A percentile compares a stretch with the other conserved stretches of the same genome.
phyloP scores from a whole-genome alignment of 2,329 filamentous ascomycete species.

The Alternaria dauci region DNA sequence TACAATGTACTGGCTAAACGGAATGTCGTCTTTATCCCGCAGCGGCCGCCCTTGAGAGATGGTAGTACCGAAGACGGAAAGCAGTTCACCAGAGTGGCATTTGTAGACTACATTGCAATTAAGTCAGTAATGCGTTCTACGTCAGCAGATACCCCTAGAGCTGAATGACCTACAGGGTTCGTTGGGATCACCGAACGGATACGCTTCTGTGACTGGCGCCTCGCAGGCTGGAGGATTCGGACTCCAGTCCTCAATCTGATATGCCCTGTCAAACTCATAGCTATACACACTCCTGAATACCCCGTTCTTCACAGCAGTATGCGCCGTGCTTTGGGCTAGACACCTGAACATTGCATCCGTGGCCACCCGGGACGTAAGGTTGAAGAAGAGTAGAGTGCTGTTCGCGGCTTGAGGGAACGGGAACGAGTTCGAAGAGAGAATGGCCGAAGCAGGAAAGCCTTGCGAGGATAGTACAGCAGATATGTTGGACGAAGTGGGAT shows the following conservation, averaged over 20 bases:
- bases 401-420: conserved; percentile 39
- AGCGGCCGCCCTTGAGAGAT: neutral
- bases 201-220: conserved; percentile 29
- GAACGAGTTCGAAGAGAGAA: conserved; percentile 24
- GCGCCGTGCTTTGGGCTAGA: conserved; percentile 40
- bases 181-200: conserved; percentile 39
- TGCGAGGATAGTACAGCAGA: conserved; percentile 29
- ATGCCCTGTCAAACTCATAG: conserved; percentile 47
- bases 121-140: neutral
- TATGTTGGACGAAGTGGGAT: conserved; percentile 20
- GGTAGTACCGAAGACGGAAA: neutral
- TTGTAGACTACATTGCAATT: neutral
- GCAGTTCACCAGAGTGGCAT: neutral
- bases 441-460: conserved; percentile 21
- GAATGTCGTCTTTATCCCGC: neutral
- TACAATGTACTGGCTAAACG: neutral
- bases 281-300: conserved; percentile 36
- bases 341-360: conserved; percentile 47
- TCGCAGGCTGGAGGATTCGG: conserved; percentile 50
- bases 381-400: conserved; percentile 45
- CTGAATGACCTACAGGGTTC: conserved; percentile 9
- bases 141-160: neutral
- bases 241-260: conserved; percentile 36
- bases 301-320: conserved; percentile 28
- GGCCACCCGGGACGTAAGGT: conserved; percentile 40